phyloP scores from a whole-genome alignment of 2,329 filamentous ascomycete species.

The Keithomyces neogunnii region DNA sequence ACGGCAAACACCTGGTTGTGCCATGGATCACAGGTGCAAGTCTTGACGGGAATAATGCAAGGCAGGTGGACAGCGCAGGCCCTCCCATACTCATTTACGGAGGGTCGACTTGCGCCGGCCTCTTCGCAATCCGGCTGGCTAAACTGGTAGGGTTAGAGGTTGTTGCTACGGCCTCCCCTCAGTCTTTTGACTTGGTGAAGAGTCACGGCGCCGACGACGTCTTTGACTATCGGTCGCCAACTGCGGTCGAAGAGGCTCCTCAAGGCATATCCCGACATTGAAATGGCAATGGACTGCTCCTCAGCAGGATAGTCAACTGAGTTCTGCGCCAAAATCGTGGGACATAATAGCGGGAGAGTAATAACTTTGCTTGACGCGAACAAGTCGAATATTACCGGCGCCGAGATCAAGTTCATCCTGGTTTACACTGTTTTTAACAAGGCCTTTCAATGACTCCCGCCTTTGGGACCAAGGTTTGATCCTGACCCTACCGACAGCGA shows the following conservation, averaged over 20 bases:
- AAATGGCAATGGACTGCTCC: background rate
- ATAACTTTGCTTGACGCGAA: background rate
- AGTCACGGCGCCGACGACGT: constrained; percentile 30
- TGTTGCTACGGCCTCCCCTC: constrained; percentile 29
- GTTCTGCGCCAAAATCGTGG: background rate
- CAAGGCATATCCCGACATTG: background rate
- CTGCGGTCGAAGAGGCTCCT: no score
- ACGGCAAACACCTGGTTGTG: no score
- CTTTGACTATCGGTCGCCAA: background rate
- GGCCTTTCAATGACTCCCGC: background rate
- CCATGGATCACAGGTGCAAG: no score
- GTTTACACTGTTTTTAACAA: background rate
- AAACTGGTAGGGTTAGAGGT: constrained; percentile 31
- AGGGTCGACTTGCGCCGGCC: constrained; percentile 46
- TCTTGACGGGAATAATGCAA: no score
- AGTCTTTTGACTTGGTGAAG: constrained; percentile 26
- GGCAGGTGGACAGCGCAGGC: no score
- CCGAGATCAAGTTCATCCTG: background rate
- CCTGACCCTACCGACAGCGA: background rate
- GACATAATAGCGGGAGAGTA: background rate
- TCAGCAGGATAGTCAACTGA: background rate
- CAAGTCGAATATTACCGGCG: background rate
- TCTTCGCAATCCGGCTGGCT: constrained; percentile 38
- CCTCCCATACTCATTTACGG: constrained; percentile 35
- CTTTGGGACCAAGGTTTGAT: no score